phyloP scores from a whole-genome alignment of 1,139 yeast genomes.

The Geotrichum klebahnii region DNA sequence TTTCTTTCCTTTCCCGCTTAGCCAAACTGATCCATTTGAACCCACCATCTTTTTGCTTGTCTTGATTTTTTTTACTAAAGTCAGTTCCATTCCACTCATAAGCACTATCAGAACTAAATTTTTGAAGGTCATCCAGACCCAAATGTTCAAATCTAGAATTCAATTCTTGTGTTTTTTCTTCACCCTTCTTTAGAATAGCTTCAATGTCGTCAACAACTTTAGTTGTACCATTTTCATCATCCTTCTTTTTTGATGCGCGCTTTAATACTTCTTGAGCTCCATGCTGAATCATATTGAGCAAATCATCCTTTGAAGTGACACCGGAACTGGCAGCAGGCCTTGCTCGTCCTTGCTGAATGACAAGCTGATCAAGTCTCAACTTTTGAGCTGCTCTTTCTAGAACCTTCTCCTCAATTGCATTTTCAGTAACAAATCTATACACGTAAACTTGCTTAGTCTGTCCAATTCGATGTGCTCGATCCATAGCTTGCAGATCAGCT shows the following conservation, averaged over 20 bases:
- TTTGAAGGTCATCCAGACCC: slow-evolving; percentile 88
- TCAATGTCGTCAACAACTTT: slow-evolving; percentile 62
- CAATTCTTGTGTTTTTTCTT: slow-evolving; percentile 70
- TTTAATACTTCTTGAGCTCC: slow-evolving; percentile 87
- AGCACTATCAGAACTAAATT: slow-evolving; percentile 83
- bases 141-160: slow-evolving; percentile 76
- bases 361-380: slow-evolving; percentile 85
- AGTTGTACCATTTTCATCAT: too few relatives aligned
- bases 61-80: slow-evolving; percentile 58
- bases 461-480: slow-evolving; percentile 96
- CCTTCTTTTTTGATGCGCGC: slow-evolving; percentile 36
- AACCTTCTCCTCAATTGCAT: slow-evolving; percentile 94
- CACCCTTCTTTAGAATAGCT: slow-evolving; percentile 68
- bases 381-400: slow-evolving; percentile 95
- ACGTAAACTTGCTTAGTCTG: slow-evolving; percentile 95
- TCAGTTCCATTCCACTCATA: slow-evolving; percentile 96
- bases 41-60: slow-evolving; percentile 24
- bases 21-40: slow-evolving; percentile 77
- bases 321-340: slow-evolving; percentile 46
- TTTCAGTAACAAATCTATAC: slow-evolving; percentile 86
- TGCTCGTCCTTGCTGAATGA: slow-evolving; percentile 87
- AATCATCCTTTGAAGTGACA: slow-evolving; percentile 71
- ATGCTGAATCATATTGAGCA: slow-evolving; percentile 91
- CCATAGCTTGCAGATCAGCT: slow-evolving; percentile 98
- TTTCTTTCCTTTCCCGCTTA: slow-evolving; percentile 85